Conservation (phyloP, 202 grass and related monocot genomes). For the Carex arenaria region DNA sequence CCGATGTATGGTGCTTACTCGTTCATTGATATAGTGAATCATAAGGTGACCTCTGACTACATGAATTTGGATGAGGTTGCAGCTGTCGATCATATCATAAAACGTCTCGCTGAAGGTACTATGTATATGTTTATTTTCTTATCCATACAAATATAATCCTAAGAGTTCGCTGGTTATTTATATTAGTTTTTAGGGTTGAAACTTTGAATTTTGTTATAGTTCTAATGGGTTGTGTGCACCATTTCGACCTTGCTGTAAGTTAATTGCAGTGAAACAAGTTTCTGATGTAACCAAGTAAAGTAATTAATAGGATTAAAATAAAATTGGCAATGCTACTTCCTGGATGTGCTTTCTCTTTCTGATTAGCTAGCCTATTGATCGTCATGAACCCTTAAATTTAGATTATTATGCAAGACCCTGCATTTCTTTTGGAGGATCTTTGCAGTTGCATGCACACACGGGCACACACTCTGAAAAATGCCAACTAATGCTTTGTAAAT, state of each 20-base stretch:
- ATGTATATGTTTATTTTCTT: too few species aligned
- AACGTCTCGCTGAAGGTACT: constrained; percentile 45
- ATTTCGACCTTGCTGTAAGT: not conserved
- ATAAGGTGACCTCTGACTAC: constrained; percentile 52
- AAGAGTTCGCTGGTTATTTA: not conserved
- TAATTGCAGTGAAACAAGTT: not conserved
- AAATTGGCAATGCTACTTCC: not conserved
- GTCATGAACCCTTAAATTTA: not conserved
- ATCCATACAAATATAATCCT: not conserved
- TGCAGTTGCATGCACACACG: not conserved
- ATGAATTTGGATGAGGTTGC: constrained; percentile 77
- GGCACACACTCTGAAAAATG: not conserved
- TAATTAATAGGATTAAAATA: not conserved
- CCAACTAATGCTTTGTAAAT: constrained; percentile 1
- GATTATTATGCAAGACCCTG: not conserved
- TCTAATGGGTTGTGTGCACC: not conserved
- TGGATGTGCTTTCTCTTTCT: not conserved
- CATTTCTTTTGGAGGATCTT: not conserved
- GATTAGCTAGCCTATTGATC: not conserved
- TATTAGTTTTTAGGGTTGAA: not conserved
- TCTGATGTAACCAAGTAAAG: not conserved
- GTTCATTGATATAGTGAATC: constrained; percentile 70
- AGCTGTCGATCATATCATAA: constrained; percentile 51
- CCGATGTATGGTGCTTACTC: constrained; percentile 68
- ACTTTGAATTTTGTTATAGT: not conserved